Percentiles rank a stretch among this genome's conserved stretches.
Evolutionary conservation across 2,329 filamentous ascomycete species (phyloP).

Genomic region (Pseudovirgaria hyperparasitica): DNA sequence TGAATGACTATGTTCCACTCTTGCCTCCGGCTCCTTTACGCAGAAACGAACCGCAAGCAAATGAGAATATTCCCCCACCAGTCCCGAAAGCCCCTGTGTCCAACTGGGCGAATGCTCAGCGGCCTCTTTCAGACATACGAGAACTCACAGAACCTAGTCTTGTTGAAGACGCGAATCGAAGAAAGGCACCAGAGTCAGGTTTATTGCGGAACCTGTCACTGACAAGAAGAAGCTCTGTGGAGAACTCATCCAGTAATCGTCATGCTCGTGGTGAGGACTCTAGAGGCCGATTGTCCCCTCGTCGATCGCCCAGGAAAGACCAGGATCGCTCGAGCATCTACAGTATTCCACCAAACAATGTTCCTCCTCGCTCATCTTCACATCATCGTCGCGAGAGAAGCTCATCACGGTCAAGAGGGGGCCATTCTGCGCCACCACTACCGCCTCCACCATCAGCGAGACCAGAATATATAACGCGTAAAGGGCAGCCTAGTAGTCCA

Average conservation of each 20-base stretch:
- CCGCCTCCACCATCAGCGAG: slow-evolving; percentile 14
- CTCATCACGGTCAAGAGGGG: slow-evolving; percentile 12
- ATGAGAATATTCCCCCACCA: background rate
- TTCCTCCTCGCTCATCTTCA: slow-evolving; percentile 35
- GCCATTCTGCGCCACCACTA: slow-evolving; percentile 8
- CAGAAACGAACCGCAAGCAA: no score
- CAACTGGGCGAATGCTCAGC: slow-evolving; percentile 10
- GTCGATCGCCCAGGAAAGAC: slow-evolving; percentile 15
- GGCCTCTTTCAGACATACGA: slow-evolving; percentile 37
- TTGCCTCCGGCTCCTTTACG: no score
- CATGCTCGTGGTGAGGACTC: no score
- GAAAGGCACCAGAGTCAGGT: slow-evolving; percentile 11
- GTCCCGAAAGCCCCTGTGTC: background rate
- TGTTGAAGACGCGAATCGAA: slow-evolving; percentile 22
- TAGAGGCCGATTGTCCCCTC: slow-evolving; percentile 14
- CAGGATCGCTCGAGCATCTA: slow-evolving; percentile 26
- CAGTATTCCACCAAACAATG: slow-evolving; percentile 30
- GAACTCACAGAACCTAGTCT: slow-evolving; percentile 37
- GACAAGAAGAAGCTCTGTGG: slow-evolving; percentile 19
- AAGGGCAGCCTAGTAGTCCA: slow-evolving; percentile 35
- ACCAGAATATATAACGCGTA: slow-evolving; percentile 28
- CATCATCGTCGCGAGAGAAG: slow-evolving; percentile 16
- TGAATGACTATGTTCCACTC: no score
- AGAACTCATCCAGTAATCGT: no score
- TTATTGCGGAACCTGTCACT: slow-evolving; percentile 15